phyloP scores from a whole-genome alignment of 2,329 filamentous ascomycete species.

The Mariannaea sp. region DNA sequence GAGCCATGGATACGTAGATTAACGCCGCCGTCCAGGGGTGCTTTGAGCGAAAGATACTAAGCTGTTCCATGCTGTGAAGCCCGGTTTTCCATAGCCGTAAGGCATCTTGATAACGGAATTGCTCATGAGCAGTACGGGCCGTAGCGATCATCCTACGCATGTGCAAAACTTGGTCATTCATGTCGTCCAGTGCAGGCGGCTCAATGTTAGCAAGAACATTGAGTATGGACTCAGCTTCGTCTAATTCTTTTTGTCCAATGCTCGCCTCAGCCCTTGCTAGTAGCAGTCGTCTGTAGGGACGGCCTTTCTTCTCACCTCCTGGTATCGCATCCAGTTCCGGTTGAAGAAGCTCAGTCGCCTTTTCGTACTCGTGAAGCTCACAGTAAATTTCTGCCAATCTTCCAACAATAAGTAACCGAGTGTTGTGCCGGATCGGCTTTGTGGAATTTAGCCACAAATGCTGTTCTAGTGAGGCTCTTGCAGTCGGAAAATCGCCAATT shows the following conservation, averaged over 20 bases:
- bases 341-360: slow-evolving; percentile 30
- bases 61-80: slow-evolving; percentile 24
- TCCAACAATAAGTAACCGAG: slow-evolving; percentile 34
- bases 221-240: slow-evolving; percentile 20
- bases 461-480: slow-evolving; percentile 40
- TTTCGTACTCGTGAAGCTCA: slow-evolving; percentile 35
- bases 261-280: slow-evolving; percentile 35
- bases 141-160: slow-evolving; percentile 38
- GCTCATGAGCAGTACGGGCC: slow-evolving; percentile 34
- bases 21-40: slow-evolving; percentile 36
- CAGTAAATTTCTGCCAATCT: slow-evolving; percentile 39
- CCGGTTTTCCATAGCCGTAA: slow-evolving; percentile 30
- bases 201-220: slow-evolving; percentile 21
- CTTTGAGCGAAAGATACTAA: slow-evolving; percentile 31
- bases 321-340: slow-evolving; percentile 28
- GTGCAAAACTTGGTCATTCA: slow-evolving; percentile 41
- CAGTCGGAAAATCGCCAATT: slow-evolving; percentile 39
- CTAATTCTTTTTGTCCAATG: slow-evolving; percentile 29
- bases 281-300: slow-evolving; percentile 33
- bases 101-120: slow-evolving; percentile 18
- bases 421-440: slow-evolving; percentile 35
- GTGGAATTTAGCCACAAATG: slow-evolving; percentile 35
- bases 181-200: slow-evolving; percentile 36
- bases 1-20: slow-evolving; percentile 38
- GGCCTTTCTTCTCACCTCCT: slow-evolving; percentile 24